phyloP scores from a whole-genome alignment of 2,329 filamentous ascomycete species.

The Aureobasidium musti region DNA sequence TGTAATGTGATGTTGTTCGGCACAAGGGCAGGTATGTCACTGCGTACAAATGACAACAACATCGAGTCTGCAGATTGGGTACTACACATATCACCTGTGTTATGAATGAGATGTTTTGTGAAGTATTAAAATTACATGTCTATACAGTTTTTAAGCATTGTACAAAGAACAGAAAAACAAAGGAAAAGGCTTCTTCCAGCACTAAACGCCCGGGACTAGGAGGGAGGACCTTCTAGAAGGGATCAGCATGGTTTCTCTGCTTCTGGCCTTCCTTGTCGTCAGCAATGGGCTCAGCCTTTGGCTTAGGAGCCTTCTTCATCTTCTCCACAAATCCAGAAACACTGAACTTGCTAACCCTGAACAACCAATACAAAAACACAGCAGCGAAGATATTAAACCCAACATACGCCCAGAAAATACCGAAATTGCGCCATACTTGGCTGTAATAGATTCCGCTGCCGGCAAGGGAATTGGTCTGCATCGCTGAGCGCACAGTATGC shows the following conservation, averaged over 20 bases:
- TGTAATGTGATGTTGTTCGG: too few species aligned
- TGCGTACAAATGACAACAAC: too few species aligned
- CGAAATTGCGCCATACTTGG: constrained; percentile 68
- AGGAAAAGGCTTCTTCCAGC: not conserved
- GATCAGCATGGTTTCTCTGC: constrained; percentile 15
- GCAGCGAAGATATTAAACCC: constrained; percentile 63
- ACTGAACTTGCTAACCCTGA: constrained; percentile 50
- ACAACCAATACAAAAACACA: constrained; percentile 63
- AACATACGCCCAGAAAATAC: constrained; percentile 68
- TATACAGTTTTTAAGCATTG: not conserved
- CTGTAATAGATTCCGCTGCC: constrained; percentile 47
- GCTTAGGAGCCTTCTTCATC: not conserved
- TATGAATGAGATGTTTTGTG: not conserved
- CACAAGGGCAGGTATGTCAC: too few species aligned
- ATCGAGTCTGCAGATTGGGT: too few species aligned
- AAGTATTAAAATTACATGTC: not conserved
- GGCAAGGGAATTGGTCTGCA: constrained; percentile 53
- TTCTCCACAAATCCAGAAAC: not conserved
- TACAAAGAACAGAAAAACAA: constrained; percentile 6
- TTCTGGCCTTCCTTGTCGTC: constrained; percentile 4
- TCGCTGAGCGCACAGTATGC: constrained; percentile 51
- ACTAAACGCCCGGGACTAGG: not conserved
- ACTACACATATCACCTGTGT: too few species aligned
- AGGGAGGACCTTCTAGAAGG: not conserved
- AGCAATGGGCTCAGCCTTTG: not conserved